Evolutionary conservation across 179 eudicot species (phyloP).

Genomic region (Pouteria campechiana): DNA sequence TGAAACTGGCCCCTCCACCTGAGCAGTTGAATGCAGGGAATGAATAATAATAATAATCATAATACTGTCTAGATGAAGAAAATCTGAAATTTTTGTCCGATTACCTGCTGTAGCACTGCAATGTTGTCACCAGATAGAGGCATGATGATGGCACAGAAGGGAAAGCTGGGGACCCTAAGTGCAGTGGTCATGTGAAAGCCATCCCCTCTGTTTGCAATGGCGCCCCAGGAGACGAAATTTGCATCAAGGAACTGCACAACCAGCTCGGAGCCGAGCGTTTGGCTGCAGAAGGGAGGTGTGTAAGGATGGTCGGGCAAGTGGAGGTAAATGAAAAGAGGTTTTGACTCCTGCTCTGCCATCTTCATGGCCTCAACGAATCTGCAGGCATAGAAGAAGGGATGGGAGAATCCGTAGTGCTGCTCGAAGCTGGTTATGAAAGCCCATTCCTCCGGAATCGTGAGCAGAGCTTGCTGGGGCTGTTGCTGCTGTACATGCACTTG

Average conservation of each 20-base stretch:
- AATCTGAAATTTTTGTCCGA: not conserved
- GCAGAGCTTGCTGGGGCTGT: constrained; percentile 10
- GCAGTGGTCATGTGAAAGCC: constrained; percentile 52
- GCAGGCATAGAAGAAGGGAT: constrained; percentile 85
- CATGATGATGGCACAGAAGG: constrained; percentile 79
- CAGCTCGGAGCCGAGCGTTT: constrained; percentile 64
- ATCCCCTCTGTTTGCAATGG: constrained; percentile 45
- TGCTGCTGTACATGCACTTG: constrained; percentile 10
- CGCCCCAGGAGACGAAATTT: constrained; percentile 85
- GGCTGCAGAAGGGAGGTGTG: constrained; percentile 48
- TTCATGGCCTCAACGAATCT: constrained; percentile 52
- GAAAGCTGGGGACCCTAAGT: constrained; percentile 49
- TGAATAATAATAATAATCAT: not conserved
- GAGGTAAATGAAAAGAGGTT: constrained; percentile 61
- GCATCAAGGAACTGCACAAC: constrained; percentile 76
- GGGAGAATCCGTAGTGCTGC: constrained; percentile 45
- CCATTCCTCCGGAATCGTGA: constrained; percentile 39
- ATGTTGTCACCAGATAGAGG: constrained; percentile 59
- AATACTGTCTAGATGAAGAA: not conserved
- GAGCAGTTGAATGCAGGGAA: not conserved
- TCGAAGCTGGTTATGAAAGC: constrained; percentile 61
- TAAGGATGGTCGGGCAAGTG: constrained; percentile 76
- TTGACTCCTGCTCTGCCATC: constrained; percentile 59
- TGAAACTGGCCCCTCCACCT: constrained; percentile 91
- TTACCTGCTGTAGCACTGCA: constrained; percentile 75